A percentile compares a stretch with the other conserved stretches of the same genome.
Conservation (phyloP, 2,329 filamentous ascomycete species). For the Talaromyces marneffei region DNA sequence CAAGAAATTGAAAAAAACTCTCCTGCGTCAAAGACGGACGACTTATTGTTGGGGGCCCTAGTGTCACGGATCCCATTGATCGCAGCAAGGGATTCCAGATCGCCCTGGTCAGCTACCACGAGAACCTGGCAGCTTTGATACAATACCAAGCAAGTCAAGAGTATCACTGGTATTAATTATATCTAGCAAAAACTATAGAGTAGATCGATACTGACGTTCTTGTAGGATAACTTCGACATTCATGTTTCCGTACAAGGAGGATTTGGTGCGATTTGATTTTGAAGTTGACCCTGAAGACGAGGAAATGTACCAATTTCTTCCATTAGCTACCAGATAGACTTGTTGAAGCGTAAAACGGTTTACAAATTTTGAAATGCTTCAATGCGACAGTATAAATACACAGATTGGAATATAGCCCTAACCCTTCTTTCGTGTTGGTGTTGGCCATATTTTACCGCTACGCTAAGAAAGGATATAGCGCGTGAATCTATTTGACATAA, state of each 20-base stretch:
- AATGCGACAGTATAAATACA: background rate
- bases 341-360: background rate
- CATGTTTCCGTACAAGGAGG: constrained; percentile 50
- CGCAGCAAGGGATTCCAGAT: constrained; percentile 51
- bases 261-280: constrained; percentile 51
- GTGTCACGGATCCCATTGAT: constrained; percentile 48
- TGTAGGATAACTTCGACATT: constrained; percentile 47
- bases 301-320: background rate
- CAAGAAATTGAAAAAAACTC: constrained; percentile 45
- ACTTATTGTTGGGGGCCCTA: constrained; percentile 49
- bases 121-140: constrained; percentile 41
- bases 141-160: constrained; percentile 51
- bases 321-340: background rate
- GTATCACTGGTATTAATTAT: constrained; percentile 41
- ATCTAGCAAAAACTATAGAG: background rate
- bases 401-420: background rate
- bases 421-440: too few relatives aligned
- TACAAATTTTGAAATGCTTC: background rate
- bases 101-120: constrained; percentile 49
- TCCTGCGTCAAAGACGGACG: constrained; percentile 46
- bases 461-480: too few relatives aligned
- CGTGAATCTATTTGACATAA: too few relatives aligned
- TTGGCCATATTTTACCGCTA: too few relatives aligned
- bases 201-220: background rate
- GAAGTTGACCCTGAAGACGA: constrained; percentile 39